Base-by-base conservation (phyloP, 140 eudicot genomes). In the Cichorium intybus region DNA sequence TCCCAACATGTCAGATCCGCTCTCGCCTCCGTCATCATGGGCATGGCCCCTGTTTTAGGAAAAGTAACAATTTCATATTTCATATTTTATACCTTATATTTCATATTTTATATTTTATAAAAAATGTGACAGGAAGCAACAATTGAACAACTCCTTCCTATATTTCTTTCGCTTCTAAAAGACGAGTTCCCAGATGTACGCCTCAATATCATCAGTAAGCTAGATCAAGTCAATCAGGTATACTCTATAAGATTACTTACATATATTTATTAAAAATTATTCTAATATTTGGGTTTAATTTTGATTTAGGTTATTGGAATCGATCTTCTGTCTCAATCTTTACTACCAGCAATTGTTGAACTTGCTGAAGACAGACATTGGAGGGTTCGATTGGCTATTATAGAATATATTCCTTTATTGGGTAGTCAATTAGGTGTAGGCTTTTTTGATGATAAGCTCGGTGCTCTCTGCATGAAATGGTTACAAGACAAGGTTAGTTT, bases 1-100 rank as follows among this genome's bases (percentile, higher is more conserved):
- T 92, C 98, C 60, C 98, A 92, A 78, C 98, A 92, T 79, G 98
- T 92, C 47, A 87, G 98, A 66, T 92, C 98, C 47, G 96, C 98
- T 80, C 80, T 92, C 73, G 98, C 98, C 24, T 92, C 98, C 16
- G 98, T 92, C 69, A 92, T 92, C 48, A 88, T 92, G 98, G 98
- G 98, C 71, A 92, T 92, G 98, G 98, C 98, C 66, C 93, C 96
- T 65, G 85, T 92, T 33, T 66, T 92, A 56, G 98, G 96, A 69
- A 92, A 92, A 87, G 98, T 88, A 78, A 75, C 43, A 17, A 56
- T 68, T 6, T 59, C 72, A 63, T 68, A 79, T 79, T 48, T 76
- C 73, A 34, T 82, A 14, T 41, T 41, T 14, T 41, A 41, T 43
- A 37, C 0, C n/a, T n/a, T n/a, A n/a, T n/a, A n/a, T n/a, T n/a